phyloP scores from a whole-genome alignment of 2,329 filamentous ascomycete species.

The Exutisphaerella laricina region DNA sequence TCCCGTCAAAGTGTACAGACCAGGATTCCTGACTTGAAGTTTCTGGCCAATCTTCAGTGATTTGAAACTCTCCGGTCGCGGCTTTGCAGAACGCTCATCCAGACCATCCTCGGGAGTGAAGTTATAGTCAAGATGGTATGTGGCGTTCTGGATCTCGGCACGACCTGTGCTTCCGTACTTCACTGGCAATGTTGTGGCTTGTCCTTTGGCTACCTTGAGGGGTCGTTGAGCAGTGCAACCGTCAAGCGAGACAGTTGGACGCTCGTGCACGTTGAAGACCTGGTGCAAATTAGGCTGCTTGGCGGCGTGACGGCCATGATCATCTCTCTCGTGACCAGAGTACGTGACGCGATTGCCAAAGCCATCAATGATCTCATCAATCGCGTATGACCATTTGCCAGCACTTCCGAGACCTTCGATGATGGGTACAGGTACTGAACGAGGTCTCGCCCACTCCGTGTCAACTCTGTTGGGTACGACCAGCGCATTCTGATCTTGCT shows the following conservation, averaged over 20 bases:
- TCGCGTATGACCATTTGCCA: constrained; percentile 81
- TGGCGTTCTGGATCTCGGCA: constrained; percentile 53
- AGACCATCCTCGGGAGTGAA: constrained; percentile 72
- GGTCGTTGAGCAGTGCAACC: constrained; percentile 76
- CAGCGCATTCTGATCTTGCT: constrained; percentile 48
- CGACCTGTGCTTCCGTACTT: constrained; percentile 60
- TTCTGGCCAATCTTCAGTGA: constrained; percentile 59
- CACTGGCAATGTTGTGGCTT: constrained; percentile 63
- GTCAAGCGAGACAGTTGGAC: constrained; percentile 65
- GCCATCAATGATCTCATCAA: constrained; percentile 88
- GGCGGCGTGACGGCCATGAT: constrained; percentile 40
- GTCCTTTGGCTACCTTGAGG: constrained; percentile 75
- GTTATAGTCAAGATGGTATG: constrained; percentile 70
- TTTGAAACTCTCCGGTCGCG: constrained; percentile 53
- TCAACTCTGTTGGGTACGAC: constrained; percentile 57
- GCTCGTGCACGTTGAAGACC: constrained; percentile 77
- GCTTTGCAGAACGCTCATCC: constrained; percentile 61
- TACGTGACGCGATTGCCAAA: constrained; percentile 84
- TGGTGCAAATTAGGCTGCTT: constrained; percentile 60
- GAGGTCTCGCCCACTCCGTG: constrained; percentile 72
- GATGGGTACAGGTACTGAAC: constrained; percentile 70
- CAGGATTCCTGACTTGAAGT: constrained; percentile 67
- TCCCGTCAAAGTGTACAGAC: constrained; percentile 78
- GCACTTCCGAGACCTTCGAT: constrained; percentile 80
- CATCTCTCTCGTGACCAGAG: constrained; percentile 61